Conservation (phyloP, 371 early-diverging fungal species). For the Apophysomyces trapeziformis region DNA sequence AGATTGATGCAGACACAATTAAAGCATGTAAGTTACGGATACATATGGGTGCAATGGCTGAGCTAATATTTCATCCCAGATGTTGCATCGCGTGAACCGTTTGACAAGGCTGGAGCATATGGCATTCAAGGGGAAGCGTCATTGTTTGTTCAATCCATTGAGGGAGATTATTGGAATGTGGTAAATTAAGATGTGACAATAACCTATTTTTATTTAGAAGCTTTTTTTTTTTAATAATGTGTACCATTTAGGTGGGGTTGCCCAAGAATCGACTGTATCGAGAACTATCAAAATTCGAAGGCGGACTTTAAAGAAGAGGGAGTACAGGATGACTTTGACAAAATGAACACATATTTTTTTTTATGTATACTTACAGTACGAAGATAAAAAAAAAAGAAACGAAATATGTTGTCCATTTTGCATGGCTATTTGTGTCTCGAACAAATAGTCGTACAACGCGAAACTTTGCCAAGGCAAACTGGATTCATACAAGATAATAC, state of each 20-base stretch:
- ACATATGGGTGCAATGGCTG: slow-evolving; percentile 14
- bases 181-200: slow-evolving; percentile 38
- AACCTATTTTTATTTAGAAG: background rate
- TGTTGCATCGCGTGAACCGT: slow-evolving; percentile 47
- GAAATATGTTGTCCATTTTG: slow-evolving; percentile 9
- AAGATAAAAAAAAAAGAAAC: background rate
- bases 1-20: slow-evolving; percentile 25
- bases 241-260: slow-evolving; percentile 42
- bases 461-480: slow-evolving; percentile 11
- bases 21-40: slow-evolving; percentile 22
- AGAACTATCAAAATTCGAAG: slow-evolving; percentile 18
- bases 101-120: slow-evolving; percentile 88
- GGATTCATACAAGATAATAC: slow-evolving; percentile 3
- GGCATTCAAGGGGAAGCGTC: slow-evolving; percentile 83
- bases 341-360: slow-evolving; percentile 10
- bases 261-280: slow-evolving; percentile 44
- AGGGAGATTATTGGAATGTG: slow-evolving; percentile 80
- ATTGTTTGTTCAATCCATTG: slow-evolving; percentile 74
- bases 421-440: slow-evolving; percentile 12
- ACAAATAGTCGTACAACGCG: slow-evolving; percentile 6
- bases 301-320: background rate
- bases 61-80: slow-evolving; percentile 34
- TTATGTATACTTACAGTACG: slow-evolving; percentile 4
- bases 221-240: background rate
- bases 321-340: slow-evolving; percentile 4